Evolutionary conservation across 306 rosid species (phyloP).

Genomic region (Geum urbanum): DNA sequence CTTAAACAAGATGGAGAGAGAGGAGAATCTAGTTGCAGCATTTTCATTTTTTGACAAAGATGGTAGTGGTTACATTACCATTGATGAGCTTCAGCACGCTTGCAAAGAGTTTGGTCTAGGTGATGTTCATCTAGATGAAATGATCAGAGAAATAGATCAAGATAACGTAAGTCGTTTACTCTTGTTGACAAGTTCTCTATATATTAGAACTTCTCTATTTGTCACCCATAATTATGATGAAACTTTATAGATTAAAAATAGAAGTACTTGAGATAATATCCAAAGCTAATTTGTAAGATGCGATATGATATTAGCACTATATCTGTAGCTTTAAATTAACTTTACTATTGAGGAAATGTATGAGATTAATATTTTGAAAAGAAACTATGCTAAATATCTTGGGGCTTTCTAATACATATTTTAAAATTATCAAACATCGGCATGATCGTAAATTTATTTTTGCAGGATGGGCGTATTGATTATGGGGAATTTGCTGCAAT

Average conservation of each 20-base stretch:
- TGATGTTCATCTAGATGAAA: constrained; percentile 68
- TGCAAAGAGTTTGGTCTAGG: constrained; percentile 73
- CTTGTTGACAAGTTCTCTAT: not conserved
- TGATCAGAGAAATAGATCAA: constrained; percentile 65
- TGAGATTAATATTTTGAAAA: too few relatives aligned
- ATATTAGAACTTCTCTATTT: not conserved
- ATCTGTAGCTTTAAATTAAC: too few relatives aligned
- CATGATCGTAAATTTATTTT: too few relatives aligned
- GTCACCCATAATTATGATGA: not conserved
- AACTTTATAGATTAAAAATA: too few relatives aligned
- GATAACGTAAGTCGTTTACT: constrained; percentile 82
- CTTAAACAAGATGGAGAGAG: constrained; percentile 85
- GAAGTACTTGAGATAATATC: too few relatives aligned
- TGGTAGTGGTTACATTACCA: constrained; percentile 79
- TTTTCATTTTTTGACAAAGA: constrained; percentile 85
- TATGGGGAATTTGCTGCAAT: constrained; percentile 79
- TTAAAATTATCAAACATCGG: too few relatives aligned
- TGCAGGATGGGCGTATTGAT: constrained; percentile 87
- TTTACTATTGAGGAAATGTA: too few relatives aligned
- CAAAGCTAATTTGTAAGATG: too few relatives aligned
- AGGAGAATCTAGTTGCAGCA: constrained; percentile 80
- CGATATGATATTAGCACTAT: too few relatives aligned
- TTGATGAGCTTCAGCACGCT: constrained; percentile 83
- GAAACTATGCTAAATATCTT: too few relatives aligned
- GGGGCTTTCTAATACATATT: too few relatives aligned